Evolutionary conservation across 352 stramenopile genomes (phyloP).

Genomic region (Sclerospora graminicola): DNA sequence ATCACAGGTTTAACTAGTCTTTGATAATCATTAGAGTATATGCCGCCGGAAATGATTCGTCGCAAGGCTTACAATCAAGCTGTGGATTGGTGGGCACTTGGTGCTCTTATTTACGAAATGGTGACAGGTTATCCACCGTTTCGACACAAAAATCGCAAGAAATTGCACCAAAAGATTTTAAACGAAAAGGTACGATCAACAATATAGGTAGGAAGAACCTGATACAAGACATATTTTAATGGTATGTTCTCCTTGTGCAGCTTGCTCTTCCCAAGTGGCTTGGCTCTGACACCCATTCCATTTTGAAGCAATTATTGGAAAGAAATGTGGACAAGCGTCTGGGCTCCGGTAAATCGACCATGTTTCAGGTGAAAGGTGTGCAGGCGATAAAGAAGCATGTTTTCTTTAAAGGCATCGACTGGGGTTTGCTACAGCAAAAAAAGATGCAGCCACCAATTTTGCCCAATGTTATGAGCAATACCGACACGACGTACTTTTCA

Average conservation of each 20-base stretch:
- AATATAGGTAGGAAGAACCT: background rate
- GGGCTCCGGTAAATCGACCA: conserved; percentile 90
- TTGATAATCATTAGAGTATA: conserved; percentile 49
- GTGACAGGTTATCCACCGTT: conserved; percentile 78
- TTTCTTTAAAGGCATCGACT: conserved; percentile 93
- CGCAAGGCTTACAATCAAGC: conserved; percentile 78
- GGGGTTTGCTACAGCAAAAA: conserved; percentile 88
- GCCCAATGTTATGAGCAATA: conserved; percentile 78
- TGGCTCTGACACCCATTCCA: conserved; percentile 82
- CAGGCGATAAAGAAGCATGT: conserved; percentile 93
- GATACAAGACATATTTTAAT: too few species aligned
- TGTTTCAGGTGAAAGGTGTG: too few species aligned
- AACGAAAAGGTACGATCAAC: conserved; percentile 54
- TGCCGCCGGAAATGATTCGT: conserved; percentile 82
- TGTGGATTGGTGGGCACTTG: conserved; percentile 83
- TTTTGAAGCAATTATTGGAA: conserved; percentile 95
- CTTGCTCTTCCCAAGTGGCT: conserved; percentile 74
- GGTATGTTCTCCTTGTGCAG: conserved; percentile 14
- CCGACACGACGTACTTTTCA: conserved; percentile 91
- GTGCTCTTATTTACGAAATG: conserved; percentile 82
- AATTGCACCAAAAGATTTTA: conserved; percentile 81
- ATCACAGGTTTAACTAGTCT: background rate
- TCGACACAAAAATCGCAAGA: conserved; percentile 76
- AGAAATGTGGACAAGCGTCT: conserved; percentile 92
- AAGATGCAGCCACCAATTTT: conserved; percentile 85